Conservation (phyloP, 2,329 filamentous ascomycete species). For the Monosporascus sp. region DNA sequence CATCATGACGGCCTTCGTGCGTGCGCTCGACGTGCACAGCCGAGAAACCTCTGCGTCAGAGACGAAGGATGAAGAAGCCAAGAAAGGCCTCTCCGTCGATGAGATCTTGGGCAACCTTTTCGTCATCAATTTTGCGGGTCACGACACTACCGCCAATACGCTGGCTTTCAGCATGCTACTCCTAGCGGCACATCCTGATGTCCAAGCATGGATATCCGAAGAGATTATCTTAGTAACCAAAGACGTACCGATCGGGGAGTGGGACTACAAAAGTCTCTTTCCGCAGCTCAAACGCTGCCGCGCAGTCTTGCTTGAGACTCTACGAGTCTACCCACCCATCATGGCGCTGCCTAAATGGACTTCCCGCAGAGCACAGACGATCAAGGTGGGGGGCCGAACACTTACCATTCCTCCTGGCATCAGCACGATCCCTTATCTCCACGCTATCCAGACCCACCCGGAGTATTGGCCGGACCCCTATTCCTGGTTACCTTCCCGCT, state of each 20-base stretch:
- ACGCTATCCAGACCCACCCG: constrained; percentile 8
- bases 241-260: constrained; percentile 2
- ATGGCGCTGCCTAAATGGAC: neutral
- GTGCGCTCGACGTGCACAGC: constrained; percentile 9
- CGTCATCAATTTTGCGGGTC: constrained; percentile 24
- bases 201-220: constrained; percentile 11
- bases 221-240: constrained; percentile 7
- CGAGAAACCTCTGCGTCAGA: neutral
- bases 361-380: neutral
- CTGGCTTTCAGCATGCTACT: constrained; percentile 14
- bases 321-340: constrained; percentile 5
- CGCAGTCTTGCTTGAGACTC: constrained; percentile 11
- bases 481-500: constrained; percentile 9
- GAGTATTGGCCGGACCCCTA: constrained; percentile 5
- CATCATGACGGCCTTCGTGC: constrained; percentile 17
- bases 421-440: constrained; percentile 3
- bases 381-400: constrained; percentile 1
- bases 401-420: constrained; percentile 3
- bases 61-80: constrained; percentile 1
- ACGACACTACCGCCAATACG: constrained; percentile 23
- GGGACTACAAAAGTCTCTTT: constrained; percentile 15
- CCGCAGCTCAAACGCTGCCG: constrained; percentile 16
- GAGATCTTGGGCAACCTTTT: constrained; percentile 25
- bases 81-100: constrained; percentile 13
- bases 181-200: constrained; percentile 14